phyloP scores from a whole-genome alignment of 805 yeast genomes.

The Metschnikowia picachoensis region DNA sequence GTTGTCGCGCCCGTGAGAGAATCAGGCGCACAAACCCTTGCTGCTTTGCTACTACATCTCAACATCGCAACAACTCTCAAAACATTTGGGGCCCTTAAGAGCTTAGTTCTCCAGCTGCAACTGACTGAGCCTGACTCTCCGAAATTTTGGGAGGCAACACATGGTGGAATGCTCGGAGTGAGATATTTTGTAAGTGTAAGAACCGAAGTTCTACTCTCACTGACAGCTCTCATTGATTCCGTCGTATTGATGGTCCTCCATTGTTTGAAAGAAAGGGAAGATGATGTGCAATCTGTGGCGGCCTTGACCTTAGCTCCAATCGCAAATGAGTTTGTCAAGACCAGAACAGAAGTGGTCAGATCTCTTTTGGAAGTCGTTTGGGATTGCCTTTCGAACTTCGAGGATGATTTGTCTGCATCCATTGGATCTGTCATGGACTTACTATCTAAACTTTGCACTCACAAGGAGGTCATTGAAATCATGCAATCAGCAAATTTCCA shows the following conservation, averaged over 20 bases:
- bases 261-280: conserved; percentile 75
- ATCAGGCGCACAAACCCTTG: conserved; percentile 91
- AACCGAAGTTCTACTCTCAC: conserved; percentile 65
- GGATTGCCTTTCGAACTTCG: conserved; percentile 78
- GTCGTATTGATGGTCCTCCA: conserved; percentile 83
- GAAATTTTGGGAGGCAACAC: conserved; percentile 92
- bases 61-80: conserved; percentile 53
- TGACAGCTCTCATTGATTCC: conserved; percentile 57
- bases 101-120: conserved; percentile 60
- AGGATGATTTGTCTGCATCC: conserved; percentile 91
- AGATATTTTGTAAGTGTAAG: conserved; percentile 89
- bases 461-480: conserved; percentile 67
- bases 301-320: conserved; percentile 92
- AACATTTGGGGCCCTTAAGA: conserved; percentile 62
- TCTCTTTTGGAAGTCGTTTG: conserved; percentile 70
- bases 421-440: conserved; percentile 96
- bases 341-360: conserved; percentile 49
- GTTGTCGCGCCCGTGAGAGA: conserved; percentile 98
- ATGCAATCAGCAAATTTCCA: conserved; percentile 59
- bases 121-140: conserved; percentile 44
- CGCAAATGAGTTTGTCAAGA: conserved; percentile 76
- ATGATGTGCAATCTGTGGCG: conserved; percentile 95
- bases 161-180: conserved; percentile 94
- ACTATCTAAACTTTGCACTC: conserved; percentile 81
- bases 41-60: conserved; percentile 79